A percentile compares a stretch with the other conserved stretches of the same genome.
Evolutionary conservation across 1,284 basidiomycete genomes (phyloP).

Genomic region (Trichosporon faecale): DNA sequence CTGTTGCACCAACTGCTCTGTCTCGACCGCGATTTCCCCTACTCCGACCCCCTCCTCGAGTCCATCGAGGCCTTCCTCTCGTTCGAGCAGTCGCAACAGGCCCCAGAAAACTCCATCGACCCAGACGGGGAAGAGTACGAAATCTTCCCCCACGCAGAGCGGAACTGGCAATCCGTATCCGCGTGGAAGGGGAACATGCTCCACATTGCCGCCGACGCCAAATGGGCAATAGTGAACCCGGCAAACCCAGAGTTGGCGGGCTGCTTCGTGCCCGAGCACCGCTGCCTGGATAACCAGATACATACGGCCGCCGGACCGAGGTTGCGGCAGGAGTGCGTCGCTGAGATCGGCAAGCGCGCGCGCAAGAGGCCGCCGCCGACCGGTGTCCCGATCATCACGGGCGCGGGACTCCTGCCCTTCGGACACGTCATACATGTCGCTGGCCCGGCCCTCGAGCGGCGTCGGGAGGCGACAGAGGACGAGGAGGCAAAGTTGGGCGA

Average conservation of each 20-base stretch:
- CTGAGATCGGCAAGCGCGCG: neutral
- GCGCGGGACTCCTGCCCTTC: neutral
- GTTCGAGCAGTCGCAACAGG: neutral
- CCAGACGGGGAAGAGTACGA: neutral
- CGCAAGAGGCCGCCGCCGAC: neutral
- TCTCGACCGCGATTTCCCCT: neutral
- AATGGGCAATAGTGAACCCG: constrained; percentile 16
- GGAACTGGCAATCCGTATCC: neutral
- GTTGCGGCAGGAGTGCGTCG: constrained; percentile 13
- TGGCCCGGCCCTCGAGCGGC: constrained; percentile 13
- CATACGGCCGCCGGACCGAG: constrained; percentile 18
- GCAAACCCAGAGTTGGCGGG: constrained; percentile 19
- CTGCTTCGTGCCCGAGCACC: constrained; percentile 24
- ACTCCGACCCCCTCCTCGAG: neutral
- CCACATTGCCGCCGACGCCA: constrained; percentile 3
- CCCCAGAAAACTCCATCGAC: neutral
- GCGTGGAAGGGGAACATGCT: neutral
- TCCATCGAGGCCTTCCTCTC: neutral
- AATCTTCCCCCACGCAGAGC: neutral
- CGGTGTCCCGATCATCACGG: constrained; percentile 13
- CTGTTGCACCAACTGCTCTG: neutral
- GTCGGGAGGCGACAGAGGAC: neutral
- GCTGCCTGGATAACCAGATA: constrained; percentile 22
- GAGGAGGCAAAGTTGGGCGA: neutral
- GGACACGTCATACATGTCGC: constrained; percentile 18